phyloP scores from a whole-genome alignment of 768 basidiomycete genomes.

The Leucocoprinus birnbaumii region DNA sequence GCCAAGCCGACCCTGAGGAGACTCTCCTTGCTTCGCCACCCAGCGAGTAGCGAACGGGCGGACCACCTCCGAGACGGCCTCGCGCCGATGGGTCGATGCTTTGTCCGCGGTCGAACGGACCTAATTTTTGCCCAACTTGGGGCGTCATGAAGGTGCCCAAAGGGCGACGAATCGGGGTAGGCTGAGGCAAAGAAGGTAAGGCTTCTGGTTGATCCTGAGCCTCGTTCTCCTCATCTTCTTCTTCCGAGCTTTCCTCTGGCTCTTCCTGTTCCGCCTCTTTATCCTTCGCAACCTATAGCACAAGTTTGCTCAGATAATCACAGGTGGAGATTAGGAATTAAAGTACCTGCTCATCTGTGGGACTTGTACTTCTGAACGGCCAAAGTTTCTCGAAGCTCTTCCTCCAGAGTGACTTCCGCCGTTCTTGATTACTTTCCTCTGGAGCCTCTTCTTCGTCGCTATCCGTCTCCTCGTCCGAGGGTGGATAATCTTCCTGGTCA shows the following conservation, averaged over 20 bases:
- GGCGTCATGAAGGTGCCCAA: constrained; percentile 58
- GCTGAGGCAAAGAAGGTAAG: constrained; percentile 15
- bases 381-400: constrained; percentile 42
- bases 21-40: constrained; percentile 48
- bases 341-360: constrained; percentile 20
- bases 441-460: constrained; percentile 20
- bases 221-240: constrained; percentile 19
- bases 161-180: constrained; percentile 27
- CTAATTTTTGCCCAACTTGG: constrained; percentile 28
- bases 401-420: constrained; percentile 36
- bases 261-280: constrained; percentile 13
- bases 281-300: constrained; percentile 11
- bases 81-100: constrained; percentile 13
- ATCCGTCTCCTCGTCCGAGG: constrained; percentile 18
- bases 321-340: not conserved
- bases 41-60: constrained; percentile 35
- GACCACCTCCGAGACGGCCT: constrained; percentile 11
- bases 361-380: constrained; percentile 29
- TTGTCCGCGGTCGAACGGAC: constrained; percentile 11
- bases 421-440: constrained; percentile 22
- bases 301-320: not conserved
- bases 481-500: constrained; percentile 2
- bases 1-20: constrained; percentile 50
- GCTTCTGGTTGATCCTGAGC: constrained; percentile 17
- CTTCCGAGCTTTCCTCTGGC: constrained; percentile 8